Percentiles rank a stretch among this genome's conserved stretches.
phyloP scores from a whole-genome alignment of 352 stramenopile genomes.

The Globisporangium megalacanthum region DNA sequence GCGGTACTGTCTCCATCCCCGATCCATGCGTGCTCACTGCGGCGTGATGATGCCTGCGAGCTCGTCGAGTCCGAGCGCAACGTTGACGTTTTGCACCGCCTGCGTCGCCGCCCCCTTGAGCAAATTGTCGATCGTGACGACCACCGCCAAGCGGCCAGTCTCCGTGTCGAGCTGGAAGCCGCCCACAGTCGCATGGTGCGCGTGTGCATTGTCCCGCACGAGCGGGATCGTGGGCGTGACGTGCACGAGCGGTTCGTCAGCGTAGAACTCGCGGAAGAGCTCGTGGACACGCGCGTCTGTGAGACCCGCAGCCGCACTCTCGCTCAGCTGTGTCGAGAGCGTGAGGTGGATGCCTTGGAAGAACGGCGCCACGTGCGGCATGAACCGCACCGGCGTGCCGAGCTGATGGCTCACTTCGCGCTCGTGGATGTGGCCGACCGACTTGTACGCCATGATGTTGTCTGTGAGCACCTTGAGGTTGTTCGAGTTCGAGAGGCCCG shows the following conservation, averaged over 20 bases:
- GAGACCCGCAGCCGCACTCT: slow-evolving; percentile 29
- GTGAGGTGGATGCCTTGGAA: slow-evolving; percentile 93
- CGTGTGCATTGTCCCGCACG: slow-evolving; percentile 72
- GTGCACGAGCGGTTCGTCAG: slow-evolving; percentile 79
- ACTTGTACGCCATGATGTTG: slow-evolving; percentile 90
- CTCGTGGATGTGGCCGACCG: slow-evolving; percentile 89
- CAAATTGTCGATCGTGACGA: slow-evolving; percentile 92
- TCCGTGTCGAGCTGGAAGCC: slow-evolving; percentile 87
- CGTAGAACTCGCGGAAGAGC: slow-evolving; percentile 80
- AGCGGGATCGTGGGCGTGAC: slow-evolving; percentile 59
- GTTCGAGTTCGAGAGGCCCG: slow-evolving; percentile 77
- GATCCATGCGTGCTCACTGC: background rate
- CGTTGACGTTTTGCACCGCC: slow-evolving; percentile 94
- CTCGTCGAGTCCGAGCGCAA: slow-evolving; percentile 89
- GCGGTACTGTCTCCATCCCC: background rate
- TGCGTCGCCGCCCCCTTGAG: slow-evolving; percentile 92
- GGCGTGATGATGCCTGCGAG: slow-evolving; percentile 54
- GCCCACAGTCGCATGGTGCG: slow-evolving; percentile 76
- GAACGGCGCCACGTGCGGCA: slow-evolving; percentile 91
- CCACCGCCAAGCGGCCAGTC: slow-evolving; percentile 81
- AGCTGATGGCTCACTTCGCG: slow-evolving; percentile 82
- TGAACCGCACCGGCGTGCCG: slow-evolving; percentile 85
- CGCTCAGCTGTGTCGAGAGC: slow-evolving; percentile 73
- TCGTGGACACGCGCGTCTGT: slow-evolving; percentile 68
- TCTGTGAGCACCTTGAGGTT: slow-evolving; percentile 69